Evolutionary conservation across 352 stramenopile species (phyloP).

Genomic region (Globisporangium polare): DNA sequence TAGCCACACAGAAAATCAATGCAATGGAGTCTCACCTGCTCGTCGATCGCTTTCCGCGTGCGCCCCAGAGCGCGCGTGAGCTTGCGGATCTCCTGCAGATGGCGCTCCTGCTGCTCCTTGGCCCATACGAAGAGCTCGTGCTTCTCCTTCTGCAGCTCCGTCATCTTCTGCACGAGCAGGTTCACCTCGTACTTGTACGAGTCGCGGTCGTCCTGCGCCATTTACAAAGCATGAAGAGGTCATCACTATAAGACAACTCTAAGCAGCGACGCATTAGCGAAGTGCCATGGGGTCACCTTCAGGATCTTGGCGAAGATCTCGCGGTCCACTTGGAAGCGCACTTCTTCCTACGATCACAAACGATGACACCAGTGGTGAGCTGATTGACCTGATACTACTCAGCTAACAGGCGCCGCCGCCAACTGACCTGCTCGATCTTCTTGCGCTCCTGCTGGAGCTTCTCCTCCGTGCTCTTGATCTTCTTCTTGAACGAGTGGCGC

Average conservation of each 20-base stretch:
- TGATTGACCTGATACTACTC: neutral
- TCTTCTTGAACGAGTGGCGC: conserved; percentile 77
- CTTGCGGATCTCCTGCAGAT: conserved; percentile 83
- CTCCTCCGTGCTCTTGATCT: conserved; percentile 66
- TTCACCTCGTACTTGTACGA: conserved; percentile 72
- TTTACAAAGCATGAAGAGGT: neutral
- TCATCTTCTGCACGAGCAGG: conserved; percentile 65
- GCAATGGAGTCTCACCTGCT: conserved; percentile 30
- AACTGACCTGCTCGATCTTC: conserved; percentile 68
- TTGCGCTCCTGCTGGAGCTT: conserved; percentile 42
- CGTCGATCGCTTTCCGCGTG: conserved; percentile 56
- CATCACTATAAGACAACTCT: neutral
- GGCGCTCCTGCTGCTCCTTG: conserved; percentile 65
- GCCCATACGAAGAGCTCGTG: conserved; percentile 67
- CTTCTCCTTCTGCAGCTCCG: conserved; percentile 64
- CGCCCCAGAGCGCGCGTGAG: conserved; percentile 60
- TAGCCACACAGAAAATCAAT: neutral
- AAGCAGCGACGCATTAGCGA: neutral
- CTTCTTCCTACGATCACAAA: conserved; percentile 39
- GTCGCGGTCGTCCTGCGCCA: conserved; percentile 63
- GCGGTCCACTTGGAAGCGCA: conserved; percentile 77
- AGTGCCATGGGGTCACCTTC: conserved; percentile 29
- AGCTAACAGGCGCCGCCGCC: too few species aligned
- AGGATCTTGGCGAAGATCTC: conserved; percentile 86
- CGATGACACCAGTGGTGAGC: neutral